Conservation (phyloP, 345 rosid genomes). For the Salix suchowensis region DNA sequence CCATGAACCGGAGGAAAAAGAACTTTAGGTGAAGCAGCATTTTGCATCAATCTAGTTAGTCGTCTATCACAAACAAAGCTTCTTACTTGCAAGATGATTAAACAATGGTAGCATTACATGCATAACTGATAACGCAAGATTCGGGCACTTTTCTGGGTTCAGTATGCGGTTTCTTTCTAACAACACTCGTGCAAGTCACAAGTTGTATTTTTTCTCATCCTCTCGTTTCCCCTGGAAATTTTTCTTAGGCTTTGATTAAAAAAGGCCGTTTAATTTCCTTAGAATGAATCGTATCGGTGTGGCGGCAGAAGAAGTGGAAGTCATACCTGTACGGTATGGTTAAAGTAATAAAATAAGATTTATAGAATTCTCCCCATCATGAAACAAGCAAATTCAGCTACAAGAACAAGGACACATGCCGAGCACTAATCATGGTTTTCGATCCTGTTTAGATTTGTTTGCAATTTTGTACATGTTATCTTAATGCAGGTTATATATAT, state of each 20-base stretch:
- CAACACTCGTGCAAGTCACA: too few relatives aligned
- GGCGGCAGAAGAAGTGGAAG: conserved; percentile 11
- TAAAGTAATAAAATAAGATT: conserved; percentile 20
- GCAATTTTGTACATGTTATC: background rate
- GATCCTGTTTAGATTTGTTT: background rate
- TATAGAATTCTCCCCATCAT: conserved; percentile 18
- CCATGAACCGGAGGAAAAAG: too few relatives aligned
- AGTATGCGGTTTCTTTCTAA: background rate
- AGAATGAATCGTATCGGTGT: background rate
- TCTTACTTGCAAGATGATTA: too few relatives aligned
- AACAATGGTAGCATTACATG: too few relatives aligned
- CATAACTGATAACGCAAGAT: too few relatives aligned
- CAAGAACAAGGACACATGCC: background rate
- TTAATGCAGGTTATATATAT: background rate
- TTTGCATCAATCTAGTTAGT: too few relatives aligned
- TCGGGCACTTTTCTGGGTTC: background rate
- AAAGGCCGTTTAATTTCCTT: background rate
- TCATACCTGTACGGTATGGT: conserved; percentile 25
- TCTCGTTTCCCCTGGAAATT: background rate
- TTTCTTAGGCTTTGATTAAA: background rate
- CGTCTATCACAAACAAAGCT: too few relatives aligned
- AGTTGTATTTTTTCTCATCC: background rate
- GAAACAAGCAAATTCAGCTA: conserved; percentile 7
- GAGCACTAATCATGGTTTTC: background rate
- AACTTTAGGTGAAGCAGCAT: too few relatives aligned